A percentile compares a stretch with the other conserved stretches of the same genome.
Evolutionary conservation across 73 alveolate genomes (phyloP).

Genomic region (Paramecium tetraurelia): DNA sequence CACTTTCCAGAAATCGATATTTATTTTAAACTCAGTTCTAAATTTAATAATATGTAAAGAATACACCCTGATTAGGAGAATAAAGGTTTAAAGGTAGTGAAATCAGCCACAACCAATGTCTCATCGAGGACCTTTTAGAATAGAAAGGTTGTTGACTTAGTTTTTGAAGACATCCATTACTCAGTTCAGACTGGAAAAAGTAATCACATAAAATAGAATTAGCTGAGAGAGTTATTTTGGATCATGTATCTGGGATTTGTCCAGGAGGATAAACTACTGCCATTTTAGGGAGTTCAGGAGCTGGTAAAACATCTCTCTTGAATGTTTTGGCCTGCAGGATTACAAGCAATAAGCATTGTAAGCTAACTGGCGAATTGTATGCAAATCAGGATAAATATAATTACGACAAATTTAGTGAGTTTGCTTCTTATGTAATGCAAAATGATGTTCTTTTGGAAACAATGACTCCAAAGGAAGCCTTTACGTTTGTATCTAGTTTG

Average conservation of each 20-base stretch:
- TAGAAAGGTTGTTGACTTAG: background rate
- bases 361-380: slow-evolving; percentile 58
- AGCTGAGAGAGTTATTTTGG: slow-evolving; percentile 57
- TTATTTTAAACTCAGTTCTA: background rate
- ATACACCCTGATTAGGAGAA: background rate
- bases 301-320: slow-evolving; percentile 94
- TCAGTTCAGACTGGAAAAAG: background rate
- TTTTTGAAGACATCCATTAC: background rate
- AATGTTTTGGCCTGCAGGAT: slow-evolving; percentile 84
- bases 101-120: background rate
- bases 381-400: slow-evolving; percentile 45
- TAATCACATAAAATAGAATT: background rate
- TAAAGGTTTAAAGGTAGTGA: background rate
- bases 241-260: slow-evolving; percentile 79
- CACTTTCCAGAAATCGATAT: background rate
- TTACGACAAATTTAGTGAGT: slow-evolving; percentile 12
- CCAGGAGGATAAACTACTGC: slow-evolving; percentile 85
- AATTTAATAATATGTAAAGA: background rate
- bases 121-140: background rate
- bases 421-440: slow-evolving; percentile 67
- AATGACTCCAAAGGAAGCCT: slow-evolving; percentile 59
- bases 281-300: slow-evolving; percentile 95
- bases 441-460: slow-evolving; percentile 66
- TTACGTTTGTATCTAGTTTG: slow-evolving; percentile 65
- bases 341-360: slow-evolving; percentile 59